Evolutionary conservation across 2,329 filamentous ascomycete species (phyloP), one percentile per base, ranked within the genome.

Genomic region (Plectosphaerella plurivora): DNA sequence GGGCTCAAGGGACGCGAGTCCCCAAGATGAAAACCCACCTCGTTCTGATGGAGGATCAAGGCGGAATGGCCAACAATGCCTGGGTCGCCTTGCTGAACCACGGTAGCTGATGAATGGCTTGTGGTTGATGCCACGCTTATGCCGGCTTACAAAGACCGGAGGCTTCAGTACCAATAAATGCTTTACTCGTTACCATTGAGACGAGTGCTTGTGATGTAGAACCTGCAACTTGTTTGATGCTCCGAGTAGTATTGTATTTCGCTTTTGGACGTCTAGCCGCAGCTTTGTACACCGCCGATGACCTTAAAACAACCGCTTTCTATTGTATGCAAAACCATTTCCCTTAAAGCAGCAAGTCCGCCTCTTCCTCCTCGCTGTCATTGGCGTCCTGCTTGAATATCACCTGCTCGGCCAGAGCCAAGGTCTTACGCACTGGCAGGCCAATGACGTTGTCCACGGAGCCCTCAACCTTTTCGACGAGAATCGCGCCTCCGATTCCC

Each of bases 401-500:
- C n/a, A 91, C 88, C 75, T 86, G 89, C 74, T 97, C 93, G 54
- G 96, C 94, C 62, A 97, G 69, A 65, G 84, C 83, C 67, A 99
- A 66, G 12, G 86, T 89, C 59, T 82, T 81, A 60, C 91, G 81
- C 58, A 97, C 77, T 8, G 94, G 94, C 68, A 99, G 68, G 0
- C 94, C 94, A 25, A 99, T 86, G 1, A 97, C 94, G 68, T 97
- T 97, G 74, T 99, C 94, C 63, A 91, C 89, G 51, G 84, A 85
- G 11, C 94, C 94, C 58, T 96, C 89, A 58, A 99, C 88, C 68
- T 81, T 87, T 68, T 97, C 91, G 12, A 99, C 85, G 53, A 99
- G 71, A 54, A 99, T 77, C 66, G 97, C 85, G 9, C 89, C 87
- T 2, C 89, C 94, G 11, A 93, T 76, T 0, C 93, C 94, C 71